Evolutionary conservation across 169 alveolate species (phyloP), one percentile per base, ranked within the genome.

Genomic region (Besnoitia besnoiti): DNA sequence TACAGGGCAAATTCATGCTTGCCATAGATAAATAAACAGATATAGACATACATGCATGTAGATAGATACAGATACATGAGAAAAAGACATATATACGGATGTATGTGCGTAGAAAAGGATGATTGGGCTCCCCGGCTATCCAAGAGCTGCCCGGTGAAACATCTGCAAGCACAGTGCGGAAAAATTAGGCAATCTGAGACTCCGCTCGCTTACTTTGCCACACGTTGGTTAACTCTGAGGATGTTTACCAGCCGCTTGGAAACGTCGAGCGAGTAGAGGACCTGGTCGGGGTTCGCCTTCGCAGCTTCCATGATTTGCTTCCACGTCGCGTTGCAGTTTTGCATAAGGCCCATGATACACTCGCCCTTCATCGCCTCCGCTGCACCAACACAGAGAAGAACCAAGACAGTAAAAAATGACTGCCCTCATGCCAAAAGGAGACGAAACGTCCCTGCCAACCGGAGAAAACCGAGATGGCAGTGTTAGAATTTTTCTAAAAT

Each of bases 221-320:
- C 82, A 0, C 92, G 76, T 35, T 88, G 95, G 50, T 89, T 88
- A 33, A 88, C 47, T 0, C 93, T 85, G 19, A 89, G 85, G 33
- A 92, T 80, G 0, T 92, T 82, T 7, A 89, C 92, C 16, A 92
- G 92, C 12, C 80, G 91, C 16, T 79, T 37, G 7, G 94, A 50
- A 24, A 88, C 88, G 10, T 40, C 79, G 21, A 47, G 79, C 24
- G 50, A 7, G 73, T 80, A 91, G 50, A 91, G 89, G 4, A 44
- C 35, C 0, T 40, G 73, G 37, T 51, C 59, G 2, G 84, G 51
- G 27, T 59, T 42, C 8, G n/a, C 49, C 44, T 90, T 39, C 19
- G 89, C 90, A 14, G 80, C 76, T n/a, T 51, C 51, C 62, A 90
- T 33, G 46, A 59, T 76, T 24, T 80, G 67, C 33, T 59, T 19